Conservation (phyloP, 2,329 filamentous ascomycete genomes). For the Rutstroemia sp. region DNA sequence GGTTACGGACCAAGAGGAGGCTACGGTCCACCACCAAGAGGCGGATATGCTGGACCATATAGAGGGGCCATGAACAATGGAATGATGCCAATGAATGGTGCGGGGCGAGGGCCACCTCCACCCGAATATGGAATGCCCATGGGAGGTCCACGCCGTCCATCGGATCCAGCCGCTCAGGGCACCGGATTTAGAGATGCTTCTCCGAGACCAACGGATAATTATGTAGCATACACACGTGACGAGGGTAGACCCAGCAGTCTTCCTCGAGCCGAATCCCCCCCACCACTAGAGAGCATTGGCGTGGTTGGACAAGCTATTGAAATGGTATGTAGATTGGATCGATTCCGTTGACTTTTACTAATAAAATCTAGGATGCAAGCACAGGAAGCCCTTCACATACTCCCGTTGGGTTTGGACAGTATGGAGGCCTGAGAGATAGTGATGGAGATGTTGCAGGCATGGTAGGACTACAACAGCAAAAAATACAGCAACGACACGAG, state of each 20-base stretch:
- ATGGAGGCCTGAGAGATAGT: slow-evolving; percentile 48
- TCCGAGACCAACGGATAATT: slow-evolving; percentile 12
- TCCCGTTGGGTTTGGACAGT: slow-evolving; percentile 37
- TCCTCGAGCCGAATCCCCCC: slow-evolving; percentile 56
- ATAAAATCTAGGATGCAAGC: slow-evolving; percentile 45
- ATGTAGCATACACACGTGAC: slow-evolving; percentile 21
- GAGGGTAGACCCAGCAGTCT: slow-evolving; percentile 32
- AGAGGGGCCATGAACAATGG: slow-evolving; percentile 33
- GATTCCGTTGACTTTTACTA: background rate
- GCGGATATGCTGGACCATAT: slow-evolving; percentile 7
- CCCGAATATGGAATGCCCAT: slow-evolving; percentile 29
- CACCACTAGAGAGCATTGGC: slow-evolving; percentile 45
- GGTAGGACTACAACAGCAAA: slow-evolving; percentile 60
- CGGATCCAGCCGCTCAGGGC: slow-evolving; percentile 12
- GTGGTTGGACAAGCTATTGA: slow-evolving; percentile 62
- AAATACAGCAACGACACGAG: slow-evolving; percentile 36
- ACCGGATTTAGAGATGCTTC: slow-evolving; percentile 13
- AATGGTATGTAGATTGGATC: slow-evolving; percentile 42
- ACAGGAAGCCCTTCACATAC: slow-evolving; percentile 42
- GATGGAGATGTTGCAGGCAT: slow-evolving; percentile 68
- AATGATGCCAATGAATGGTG: slow-evolving; percentile 34
- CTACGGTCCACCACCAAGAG: slow-evolving; percentile 26
- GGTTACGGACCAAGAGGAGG: slow-evolving; percentile 24
- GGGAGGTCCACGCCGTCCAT: slow-evolving; percentile 17
- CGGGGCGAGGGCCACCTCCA: slow-evolving; percentile 32